These are phyloP conservation scores for Xylariaceae sp. DNA, from an alignment of 2,329 filamentous ascomycete genomes.

Conservation along the genomic window DNA sequence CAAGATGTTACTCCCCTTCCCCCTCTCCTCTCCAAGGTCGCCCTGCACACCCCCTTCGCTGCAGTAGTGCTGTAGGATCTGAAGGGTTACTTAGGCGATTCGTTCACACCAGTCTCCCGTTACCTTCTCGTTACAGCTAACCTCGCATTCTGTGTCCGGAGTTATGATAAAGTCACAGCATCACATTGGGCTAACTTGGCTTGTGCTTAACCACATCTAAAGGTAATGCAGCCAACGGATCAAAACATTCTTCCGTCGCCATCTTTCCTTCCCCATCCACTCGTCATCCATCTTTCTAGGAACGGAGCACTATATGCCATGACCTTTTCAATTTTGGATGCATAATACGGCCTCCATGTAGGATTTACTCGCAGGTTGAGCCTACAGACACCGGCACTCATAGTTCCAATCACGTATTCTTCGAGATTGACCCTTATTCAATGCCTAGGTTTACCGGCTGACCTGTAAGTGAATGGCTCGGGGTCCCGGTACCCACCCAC, in stretches of 20 bases:
- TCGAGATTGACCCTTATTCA: neutral
- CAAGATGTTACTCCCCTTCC: slow-evolving; percentile 13
- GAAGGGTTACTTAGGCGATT: slow-evolving; percentile 17
- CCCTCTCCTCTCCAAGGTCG: slow-evolving; percentile 8
- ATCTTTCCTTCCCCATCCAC: slow-evolving; percentile 12
- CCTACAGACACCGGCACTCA: neutral
- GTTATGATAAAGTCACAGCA: slow-evolving; percentile 28
- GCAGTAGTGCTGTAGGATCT: slow-evolving; percentile 11
- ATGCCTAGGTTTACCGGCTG: slow-evolving; percentile 3
- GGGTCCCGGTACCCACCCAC: slow-evolving; percentile 11
- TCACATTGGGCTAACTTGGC: slow-evolving; percentile 11
- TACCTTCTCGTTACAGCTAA: slow-evolving; percentile 31
- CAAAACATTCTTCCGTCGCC: slow-evolving; percentile 20
- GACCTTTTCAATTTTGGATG: neutral
- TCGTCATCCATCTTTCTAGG: slow-evolving; percentile 7
- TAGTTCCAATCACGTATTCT: neutral
- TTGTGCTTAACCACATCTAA: slow-evolving; percentile 7
- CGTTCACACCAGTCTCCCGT: slow-evolving; percentile 22
- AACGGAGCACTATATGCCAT: neutral
- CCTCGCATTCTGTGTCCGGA: slow-evolving; percentile 21
- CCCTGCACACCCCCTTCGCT: slow-evolving; percentile 13
- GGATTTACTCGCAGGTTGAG: neutral
- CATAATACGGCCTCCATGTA: neutral
- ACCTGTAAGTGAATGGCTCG: slow-evolving; percentile 4
- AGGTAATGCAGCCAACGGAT: slow-evolving; percentile 18